Percentiles rank a stretch among this genome's conserved stretches.
Conservation (phyloP, 177 flowering plant species). For the Vitis hybrid region DNA sequence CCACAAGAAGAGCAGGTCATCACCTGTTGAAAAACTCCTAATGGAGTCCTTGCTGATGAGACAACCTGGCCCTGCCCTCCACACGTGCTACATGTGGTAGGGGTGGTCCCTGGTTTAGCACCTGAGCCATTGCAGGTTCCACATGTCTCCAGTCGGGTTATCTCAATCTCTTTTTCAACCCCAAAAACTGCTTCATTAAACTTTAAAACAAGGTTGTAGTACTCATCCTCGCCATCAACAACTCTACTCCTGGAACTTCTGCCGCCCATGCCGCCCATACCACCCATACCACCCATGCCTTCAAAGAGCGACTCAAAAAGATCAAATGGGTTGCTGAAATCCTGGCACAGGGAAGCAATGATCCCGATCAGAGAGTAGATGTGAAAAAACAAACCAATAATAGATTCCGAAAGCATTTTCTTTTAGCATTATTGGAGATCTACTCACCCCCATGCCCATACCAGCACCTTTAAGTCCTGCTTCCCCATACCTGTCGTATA, state of each 20-base stretch:
- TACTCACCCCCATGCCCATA: slow-evolving; percentile 85
- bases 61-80: slow-evolving; percentile 94
- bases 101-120: slow-evolving; percentile 73
- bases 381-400: background rate
- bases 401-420: background rate
- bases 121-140: slow-evolving; percentile 79
- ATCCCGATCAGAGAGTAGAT: background rate
- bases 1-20: slow-evolving; percentile 78
- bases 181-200: slow-evolving; percentile 96
- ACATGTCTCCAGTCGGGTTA: slow-evolving; percentile 76
- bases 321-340: slow-evolving; percentile 90
- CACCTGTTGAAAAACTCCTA: slow-evolving; percentile 88
- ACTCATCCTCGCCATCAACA: slow-evolving; percentile 79
- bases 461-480: slow-evolving; percentile 94
- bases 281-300: slow-evolving; percentile 76
- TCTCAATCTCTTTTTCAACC: slow-evolving; percentile 85
- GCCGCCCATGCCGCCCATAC: slow-evolving; percentile 68
- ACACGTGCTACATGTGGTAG: slow-evolving; percentile 72
- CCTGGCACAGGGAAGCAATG: slow-evolving; percentile 40
- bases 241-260: slow-evolving; percentile 65
- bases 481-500: slow-evolving; percentile 93
- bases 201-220: slow-evolving; percentile 65
- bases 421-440: background rate
- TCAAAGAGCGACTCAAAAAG: slow-evolving; percentile 80
- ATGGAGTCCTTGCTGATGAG: slow-evolving; percentile 77